Base-by-base conservation (phyloP, 169 alveolate genomes). In the Cryptosporidium ubiquitum region DNA sequence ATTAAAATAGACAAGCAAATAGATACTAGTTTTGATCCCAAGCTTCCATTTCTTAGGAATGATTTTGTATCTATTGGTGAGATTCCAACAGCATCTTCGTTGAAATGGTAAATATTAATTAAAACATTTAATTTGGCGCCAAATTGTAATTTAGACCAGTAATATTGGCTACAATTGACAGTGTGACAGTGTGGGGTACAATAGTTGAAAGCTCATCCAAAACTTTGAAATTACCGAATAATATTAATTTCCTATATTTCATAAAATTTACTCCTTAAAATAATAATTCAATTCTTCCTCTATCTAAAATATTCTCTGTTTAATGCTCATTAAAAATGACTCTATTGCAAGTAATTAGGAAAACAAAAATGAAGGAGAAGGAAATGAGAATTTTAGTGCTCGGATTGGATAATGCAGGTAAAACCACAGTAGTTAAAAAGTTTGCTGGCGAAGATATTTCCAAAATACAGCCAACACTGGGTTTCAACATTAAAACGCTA, bases 371-470 rank as follows among this genome's bases (percentile, higher is more conserved):
- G 84, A 95, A 93, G 86, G 98, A 97, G 91, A 94, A 94, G 84
- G 99, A 98, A 93, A 95, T 96, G 68, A 95, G 99, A 84, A 92
- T 97, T n/a, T 93, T 98, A 60, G 96, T 98, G 52, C 95, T 98
- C 44, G 99, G 99, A 20, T 93, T 97, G 58, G 99, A 98, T 91
- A 97, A 97, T 86, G 99, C 99, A 42, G 99, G 99, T 52, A 98
- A 98, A 93, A 97, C 99, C 5, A 97, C 99, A 2, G 96, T 98
- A 51, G 93, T 97, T 31, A 97, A 96, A 86, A 95, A 97, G 49
- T 93, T 97, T 91, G 94, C 95, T 69, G 98, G 98, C 2, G 99
- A 97, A 91, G 98, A 97, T 93, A 94, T 94, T 47, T 91, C 94
- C 42, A 91, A 91, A 69, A 95, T 97, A 64, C 95, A 96, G 68